Base-by-base conservation (phyloP, 192 early-diverging fungal genomes). In the Jimgerdemannia lactiflua region DNA sequence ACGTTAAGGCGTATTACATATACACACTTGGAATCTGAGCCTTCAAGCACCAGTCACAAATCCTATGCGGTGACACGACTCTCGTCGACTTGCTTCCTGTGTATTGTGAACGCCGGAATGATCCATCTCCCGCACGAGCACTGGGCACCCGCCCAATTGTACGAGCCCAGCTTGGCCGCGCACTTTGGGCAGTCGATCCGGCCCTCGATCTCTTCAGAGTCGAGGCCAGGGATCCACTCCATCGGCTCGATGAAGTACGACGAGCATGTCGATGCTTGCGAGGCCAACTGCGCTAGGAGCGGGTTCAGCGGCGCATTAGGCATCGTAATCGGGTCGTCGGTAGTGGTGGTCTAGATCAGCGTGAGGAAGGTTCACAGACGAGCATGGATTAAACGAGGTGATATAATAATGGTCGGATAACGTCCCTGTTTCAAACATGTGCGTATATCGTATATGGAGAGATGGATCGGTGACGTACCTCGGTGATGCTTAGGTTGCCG, bases 121-220 rank as follows among this genome's bases (percentile, higher is more conserved):
- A 94, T 83, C 94, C 94, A 95, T 63, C 89, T 82, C 44, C 92
- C 92, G 78, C 94, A 95, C 74, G 92, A 93, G 80, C 94, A 95
- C 79, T 93, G 92, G 10, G 84, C 82, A 73, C 91, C 91, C 11
- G 94, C 85, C 94, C 94, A 95, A 80, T 87, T 93, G 76, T 89
- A 95, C 2, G 91, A 82, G 1, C 94, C 94, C 64, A 95, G 80
- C 77, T 95, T 95, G 39, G 91, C 84, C 42, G 86, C 79, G 71
- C 94, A 95, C 78, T 92, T 94, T 11, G 93, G 94, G 70, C 94
- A 95, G 40, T 85, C 77, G 39, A 95, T 90, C 70, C 89, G 87
- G 71, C 91, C 93, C 42, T 92, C 87, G 3, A 94, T 43, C 39
- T 82, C 74, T 10, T 89, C 89, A 64, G 90, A 83, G 9, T 80